A percentile compares a stretch with the other conserved stretches of the same genome.
These are phyloP conservation scores for Epichloe elymi DNA, from an alignment of 2,329 filamentous ascomycete species.

Conservation along the genomic window DNA sequence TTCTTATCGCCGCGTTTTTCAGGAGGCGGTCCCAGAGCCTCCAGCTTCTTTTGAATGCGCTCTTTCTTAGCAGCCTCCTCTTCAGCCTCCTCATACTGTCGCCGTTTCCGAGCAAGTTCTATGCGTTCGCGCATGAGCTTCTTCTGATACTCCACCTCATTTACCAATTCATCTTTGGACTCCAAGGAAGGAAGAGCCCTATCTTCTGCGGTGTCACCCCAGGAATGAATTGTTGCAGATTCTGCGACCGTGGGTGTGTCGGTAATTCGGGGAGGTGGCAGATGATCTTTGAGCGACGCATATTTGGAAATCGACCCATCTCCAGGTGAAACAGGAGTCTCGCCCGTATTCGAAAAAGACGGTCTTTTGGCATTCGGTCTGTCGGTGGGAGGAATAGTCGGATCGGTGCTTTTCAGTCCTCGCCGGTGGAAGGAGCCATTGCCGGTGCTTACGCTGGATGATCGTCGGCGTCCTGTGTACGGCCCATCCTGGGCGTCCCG, in stretches of 20 bases:
- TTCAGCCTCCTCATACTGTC: constrained; percentile 54
- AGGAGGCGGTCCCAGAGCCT: constrained; percentile 52
- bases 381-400: constrained; percentile 27
- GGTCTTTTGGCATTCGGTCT: constrained; percentile 30
- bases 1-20: constrained; percentile 47
- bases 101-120: constrained; percentile 55
- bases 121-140: constrained; percentile 61
- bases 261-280: constrained; percentile 14
- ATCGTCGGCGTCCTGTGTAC: constrained; percentile 67
- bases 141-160: constrained; percentile 51
- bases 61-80: constrained; percentile 61
- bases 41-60: constrained; percentile 59
- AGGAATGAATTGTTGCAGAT: constrained; percentile 27
- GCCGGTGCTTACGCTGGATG: constrained; percentile 82
- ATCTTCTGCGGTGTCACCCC: constrained; percentile 14
- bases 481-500: constrained; percentile 52
- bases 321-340: constrained; percentile 35
- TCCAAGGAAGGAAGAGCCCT: constrained; percentile 19
- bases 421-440: constrained; percentile 59
- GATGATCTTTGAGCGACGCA: constrained; percentile 15
- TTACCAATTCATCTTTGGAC: constrained; percentile 24
- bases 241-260: constrained; percentile 30
- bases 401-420: constrained; percentile 29
- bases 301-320: constrained; percentile 6
- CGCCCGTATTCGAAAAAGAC: constrained; percentile 36